Conservation (phyloP, 257 asterid species). For the Dorcoceras hygrometricum region DNA sequence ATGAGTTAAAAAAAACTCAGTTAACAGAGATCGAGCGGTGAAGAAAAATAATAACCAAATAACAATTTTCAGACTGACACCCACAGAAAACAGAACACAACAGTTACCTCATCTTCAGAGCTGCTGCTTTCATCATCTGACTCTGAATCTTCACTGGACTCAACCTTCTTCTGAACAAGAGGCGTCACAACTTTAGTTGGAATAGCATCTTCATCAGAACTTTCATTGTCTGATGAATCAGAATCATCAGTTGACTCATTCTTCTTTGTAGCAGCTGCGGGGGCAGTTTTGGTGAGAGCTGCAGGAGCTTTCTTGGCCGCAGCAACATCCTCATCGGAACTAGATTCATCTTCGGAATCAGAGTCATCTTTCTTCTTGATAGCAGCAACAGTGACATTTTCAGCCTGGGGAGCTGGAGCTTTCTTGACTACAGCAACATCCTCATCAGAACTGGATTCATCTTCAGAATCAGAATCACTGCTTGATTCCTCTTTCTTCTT, state of each 20-base stretch:
- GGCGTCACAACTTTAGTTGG: slow-evolving; percentile 10
- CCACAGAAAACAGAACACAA: neutral
- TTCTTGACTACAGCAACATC: slow-evolving; percentile 28
- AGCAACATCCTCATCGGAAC: neutral
- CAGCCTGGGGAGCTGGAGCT: slow-evolving; percentile 1
- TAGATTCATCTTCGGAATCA: neutral
- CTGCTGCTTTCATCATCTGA: slow-evolving; percentile 25
- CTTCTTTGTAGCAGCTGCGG: too few species aligned
- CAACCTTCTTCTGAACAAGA: slow-evolving; percentile 22
- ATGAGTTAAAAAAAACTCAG: neutral
- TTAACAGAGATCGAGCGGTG: too few species aligned
- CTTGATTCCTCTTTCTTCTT: slow-evolving; percentile 25
- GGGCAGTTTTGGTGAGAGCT: too few species aligned
- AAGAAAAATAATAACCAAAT: too few species aligned
- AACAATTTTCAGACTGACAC: neutral
- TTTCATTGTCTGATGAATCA: slow-evolving; percentile 6
- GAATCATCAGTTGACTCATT: neutral
- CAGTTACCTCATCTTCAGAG: slow-evolving; percentile 12
- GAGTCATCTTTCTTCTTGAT: neutral
- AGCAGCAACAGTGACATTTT: slow-evolving; percentile 17
- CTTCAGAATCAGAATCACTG: slow-evolving; percentile 33
- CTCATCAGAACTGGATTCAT: slow-evolving; percentile 32
- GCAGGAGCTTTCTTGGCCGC: slow-evolving; percentile 16
- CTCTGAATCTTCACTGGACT: slow-evolving; percentile 27
- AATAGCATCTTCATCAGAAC: slow-evolving; percentile 34